A percentile compares a stretch with the other conserved stretches of the same genome.
Evolutionary conservation across 2,329 filamentous ascomycete genomes (phyloP).

Genomic region (Zymoseptoria pseudotritici): DNA sequence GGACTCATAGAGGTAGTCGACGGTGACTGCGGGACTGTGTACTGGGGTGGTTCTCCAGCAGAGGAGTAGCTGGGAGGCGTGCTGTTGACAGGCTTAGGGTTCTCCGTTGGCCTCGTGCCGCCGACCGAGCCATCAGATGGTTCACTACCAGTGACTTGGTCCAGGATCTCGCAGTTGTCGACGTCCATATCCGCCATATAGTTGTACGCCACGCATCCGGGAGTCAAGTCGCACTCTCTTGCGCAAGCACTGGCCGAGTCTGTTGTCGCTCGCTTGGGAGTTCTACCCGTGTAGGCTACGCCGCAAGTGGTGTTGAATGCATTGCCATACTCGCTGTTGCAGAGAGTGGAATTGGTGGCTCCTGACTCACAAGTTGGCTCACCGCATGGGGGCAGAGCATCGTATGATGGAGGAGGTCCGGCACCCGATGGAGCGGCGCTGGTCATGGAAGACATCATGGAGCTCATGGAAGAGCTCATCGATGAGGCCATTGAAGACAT

Average conservation of each 20-base stretch:
- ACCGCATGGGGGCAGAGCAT: slow-evolving; percentile 3
- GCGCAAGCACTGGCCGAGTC: slow-evolving; percentile 4
- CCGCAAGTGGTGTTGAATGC: slow-evolving; percentile 9
- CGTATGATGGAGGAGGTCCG: neutral
- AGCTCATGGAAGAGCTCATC: neutral
- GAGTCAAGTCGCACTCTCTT: slow-evolving; percentile 4
- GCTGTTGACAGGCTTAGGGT: slow-evolving; percentile 2
- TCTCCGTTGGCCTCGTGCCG: slow-evolving; percentile 3
- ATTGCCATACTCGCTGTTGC: slow-evolving; percentile 10
- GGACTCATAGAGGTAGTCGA: neutral
- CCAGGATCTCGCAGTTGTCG: slow-evolving; percentile 6
- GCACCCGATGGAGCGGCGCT: neutral
- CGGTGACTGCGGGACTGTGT: neutral
- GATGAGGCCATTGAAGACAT: neutral
- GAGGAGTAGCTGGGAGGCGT: neutral
- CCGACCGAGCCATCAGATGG: slow-evolving; percentile 1
- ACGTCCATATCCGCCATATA: slow-evolving; percentile 1
- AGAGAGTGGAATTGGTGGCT: slow-evolving; percentile 5
- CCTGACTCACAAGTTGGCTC: slow-evolving; percentile 1
- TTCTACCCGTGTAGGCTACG: neutral
- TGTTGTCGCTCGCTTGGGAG: slow-evolving; percentile 3
- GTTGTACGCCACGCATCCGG: slow-evolving; percentile 8
- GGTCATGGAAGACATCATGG: neutral
- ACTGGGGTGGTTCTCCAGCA: neutral
- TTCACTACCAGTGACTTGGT: slow-evolving; percentile 1